Evolutionary conservation across 1,284 basidiomycete species (phyloP), one percentile per base, ranked within the genome.

Genomic region (Ustilago loliicola): DNA sequence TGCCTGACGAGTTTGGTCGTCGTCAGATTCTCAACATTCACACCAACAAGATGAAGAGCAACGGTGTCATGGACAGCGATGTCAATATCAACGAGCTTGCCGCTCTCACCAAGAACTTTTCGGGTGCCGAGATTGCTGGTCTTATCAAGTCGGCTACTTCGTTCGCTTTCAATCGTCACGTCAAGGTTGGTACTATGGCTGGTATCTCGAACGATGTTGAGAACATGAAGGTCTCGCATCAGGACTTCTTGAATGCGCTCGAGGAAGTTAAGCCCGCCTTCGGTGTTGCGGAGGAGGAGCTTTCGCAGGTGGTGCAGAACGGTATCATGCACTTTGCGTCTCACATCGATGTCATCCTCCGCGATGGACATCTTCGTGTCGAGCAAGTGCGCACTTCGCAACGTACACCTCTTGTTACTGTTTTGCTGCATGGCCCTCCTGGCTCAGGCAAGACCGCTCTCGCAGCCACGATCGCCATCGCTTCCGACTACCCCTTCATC

Each of bases 231-330:
- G 96, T 99, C 50, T 94, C 93, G 79, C 89, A 92, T 66, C 88
- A 89, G 15, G 97, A 99, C 88, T 99, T 99, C 85, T 88, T 94
- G 89, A 91, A 91, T 83, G 97, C 96, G 0, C 88, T 99, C 52
- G 93, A 96, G 6, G 97, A 99, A 87, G 95, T 99, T 13, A 93
- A 95, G 82, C 95, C 97, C 10, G 95, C 96, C 11, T 99, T 96
- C 86, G 97, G 97, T 91, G 95, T 98, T 3, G 92, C 95, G 2
- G 97, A 99, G 88, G 96, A 98, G 87, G 97, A 99, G 88, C 89
- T 99, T 29, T 91, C 93, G 80, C 92, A 94, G 82, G 95, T 98
- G 61, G 93, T 98, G 40, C 93, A 95, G 87, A 98, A 98, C 86
- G 97, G 97, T 11, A 98, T 99, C 87, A 96, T 98, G 78, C 94